These are phyloP conservation scores for Aureobasidium sp. DNA, from an alignment of 2,329 filamentous ascomycete genomes.

Conservation along the genomic window DNA sequence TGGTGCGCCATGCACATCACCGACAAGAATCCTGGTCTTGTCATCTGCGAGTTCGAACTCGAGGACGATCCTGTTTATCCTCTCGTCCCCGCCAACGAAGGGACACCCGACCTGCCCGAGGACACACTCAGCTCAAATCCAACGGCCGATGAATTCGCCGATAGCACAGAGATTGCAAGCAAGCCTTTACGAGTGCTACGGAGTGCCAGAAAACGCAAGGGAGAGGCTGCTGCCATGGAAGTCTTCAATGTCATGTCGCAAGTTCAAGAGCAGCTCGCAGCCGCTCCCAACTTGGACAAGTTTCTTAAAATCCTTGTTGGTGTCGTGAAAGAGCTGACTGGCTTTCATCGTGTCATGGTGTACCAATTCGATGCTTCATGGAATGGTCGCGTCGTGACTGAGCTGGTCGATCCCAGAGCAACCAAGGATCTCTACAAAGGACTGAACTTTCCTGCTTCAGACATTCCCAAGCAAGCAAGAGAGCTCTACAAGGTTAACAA, in stretches of 20 bases:
- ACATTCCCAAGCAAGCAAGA: conserved; percentile 77
- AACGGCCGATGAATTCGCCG: conserved; percentile 64
- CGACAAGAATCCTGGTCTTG: conserved; percentile 57
- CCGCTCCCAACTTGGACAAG: conserved; percentile 60
- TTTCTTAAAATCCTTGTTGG: conserved; percentile 79
- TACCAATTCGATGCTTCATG: conserved; percentile 81
- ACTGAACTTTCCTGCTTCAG: conserved; percentile 79
- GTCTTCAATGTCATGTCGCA: conserved; percentile 90
- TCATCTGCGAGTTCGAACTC: conserved; percentile 84
- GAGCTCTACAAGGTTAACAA: conserved; percentile 90
- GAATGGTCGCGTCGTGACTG: conserved; percentile 82
- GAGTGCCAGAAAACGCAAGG: conserved; percentile 66
- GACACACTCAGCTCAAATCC: conserved; percentile 69
- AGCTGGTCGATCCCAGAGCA: conserved; percentile 71
- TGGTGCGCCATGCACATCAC: conserved; percentile 86
- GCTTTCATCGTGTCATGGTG: conserved; percentile 87
- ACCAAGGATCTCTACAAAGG: conserved; percentile 83
- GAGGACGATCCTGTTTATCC: conserved; percentile 69
- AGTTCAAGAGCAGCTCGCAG: conserved; percentile 77
- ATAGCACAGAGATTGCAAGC: conserved; percentile 69
- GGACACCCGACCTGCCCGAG: conserved; percentile 56
- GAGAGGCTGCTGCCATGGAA: conserved; percentile 78
- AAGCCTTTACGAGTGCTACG: conserved; percentile 70
- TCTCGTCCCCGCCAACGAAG: conserved; percentile 53
- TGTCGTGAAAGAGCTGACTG: conserved; percentile 81